Base-by-base conservation (phyloP, 768 basidiomycete species). In the Leccinum subtestaceum region DNA sequence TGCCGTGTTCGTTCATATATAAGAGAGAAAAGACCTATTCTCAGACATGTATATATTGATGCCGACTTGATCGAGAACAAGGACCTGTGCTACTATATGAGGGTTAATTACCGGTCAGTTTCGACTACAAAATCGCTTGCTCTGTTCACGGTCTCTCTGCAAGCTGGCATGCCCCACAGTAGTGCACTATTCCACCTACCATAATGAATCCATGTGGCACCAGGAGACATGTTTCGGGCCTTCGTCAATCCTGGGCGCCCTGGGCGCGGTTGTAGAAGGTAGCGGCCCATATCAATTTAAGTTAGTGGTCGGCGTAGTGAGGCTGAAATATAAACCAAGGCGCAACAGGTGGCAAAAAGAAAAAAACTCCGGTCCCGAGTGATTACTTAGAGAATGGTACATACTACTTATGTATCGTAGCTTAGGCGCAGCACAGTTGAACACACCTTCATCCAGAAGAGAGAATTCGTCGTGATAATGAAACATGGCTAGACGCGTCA, bases 11-110 rank as follows among this genome's bases (percentile, higher is more conserved):
- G 27, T 49, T 27, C 45, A 47, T 11, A 53, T 59, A 29, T 31
- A 61, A 45, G 31, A 36, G 25, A 7, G 32, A 29, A 46, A 29
- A 25, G 19, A 10, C n/a, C n/a, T 43, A 43, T 65, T 65, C 64
- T 51, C 60, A 62, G 48, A 56, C 29, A 34, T 19, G 34, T 10
- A 40, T 13, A 27, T 13, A 5, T 17, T 25, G 27, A 15, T 27
- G 27, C 11, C 59, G 29, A 48, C 8, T 34, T 25, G 32, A 8
- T 13, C n/a, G 36, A 45, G 51, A 49, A 36, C 21, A 12, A 21
- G 21, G 25, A 15, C 2, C 15, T 29, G 45, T 31, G 47, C 40
- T 38, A 40, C 13, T 40, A 40, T 32, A 9, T 2, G 48, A 31
- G 40, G 40, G n/a, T 34, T 25, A 27, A 51, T 52, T 47, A 9